A percentile compares a stretch with the other conserved stretches of the same genome.
These are phyloP conservation scores for Boletus sensibilis DNA, from an alignment of 768 basidiomycete species.

Conservation along the genomic window DNA sequence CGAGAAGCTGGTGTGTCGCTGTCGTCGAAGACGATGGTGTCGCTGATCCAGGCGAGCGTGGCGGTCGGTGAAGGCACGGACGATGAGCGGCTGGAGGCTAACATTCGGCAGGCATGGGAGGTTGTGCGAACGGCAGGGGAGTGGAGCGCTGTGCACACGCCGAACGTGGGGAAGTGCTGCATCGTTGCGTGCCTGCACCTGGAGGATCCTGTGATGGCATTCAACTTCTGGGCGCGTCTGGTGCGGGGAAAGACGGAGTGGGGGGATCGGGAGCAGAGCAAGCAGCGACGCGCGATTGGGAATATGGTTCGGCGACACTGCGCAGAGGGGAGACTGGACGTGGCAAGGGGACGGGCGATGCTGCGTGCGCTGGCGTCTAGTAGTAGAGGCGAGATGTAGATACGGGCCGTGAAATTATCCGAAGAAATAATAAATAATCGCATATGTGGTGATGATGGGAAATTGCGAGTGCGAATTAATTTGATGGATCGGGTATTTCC, in stretches of 20 bases:
- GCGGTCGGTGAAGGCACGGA: constrained; percentile 25
- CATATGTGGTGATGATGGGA: too few species aligned
- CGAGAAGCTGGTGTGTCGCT: constrained; percentile 38
- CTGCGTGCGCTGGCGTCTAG: constrained; percentile 21
- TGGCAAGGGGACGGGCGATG: constrained; percentile 18
- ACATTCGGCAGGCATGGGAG: constrained; percentile 42
- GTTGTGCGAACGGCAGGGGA: constrained; percentile 41
- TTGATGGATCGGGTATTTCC: too few species aligned
- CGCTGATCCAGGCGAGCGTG: constrained; percentile 46
- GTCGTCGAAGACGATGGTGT: constrained; percentile 48
- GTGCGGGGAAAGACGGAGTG: constrained; percentile 46
- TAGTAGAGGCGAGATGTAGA: constrained; percentile 12
- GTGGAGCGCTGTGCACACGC: constrained; percentile 38
- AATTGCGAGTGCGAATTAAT: too few species aligned
- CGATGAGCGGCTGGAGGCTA: constrained; percentile 28
- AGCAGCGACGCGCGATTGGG: constrained; percentile 43
- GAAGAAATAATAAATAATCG: background rate
- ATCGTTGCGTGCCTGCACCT: constrained; percentile 49
- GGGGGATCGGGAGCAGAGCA: constrained; percentile 46
- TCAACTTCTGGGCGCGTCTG: constrained; percentile 56
- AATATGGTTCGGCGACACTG: constrained; percentile 32
- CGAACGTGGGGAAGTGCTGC: constrained; percentile 51
- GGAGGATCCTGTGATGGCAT: constrained; percentile 52
- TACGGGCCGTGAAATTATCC: background rate
- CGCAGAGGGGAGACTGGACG: constrained; percentile 27